phyloP scores from a whole-genome alignment of 306 rosid genomes.

The Argentina anserina region DNA sequence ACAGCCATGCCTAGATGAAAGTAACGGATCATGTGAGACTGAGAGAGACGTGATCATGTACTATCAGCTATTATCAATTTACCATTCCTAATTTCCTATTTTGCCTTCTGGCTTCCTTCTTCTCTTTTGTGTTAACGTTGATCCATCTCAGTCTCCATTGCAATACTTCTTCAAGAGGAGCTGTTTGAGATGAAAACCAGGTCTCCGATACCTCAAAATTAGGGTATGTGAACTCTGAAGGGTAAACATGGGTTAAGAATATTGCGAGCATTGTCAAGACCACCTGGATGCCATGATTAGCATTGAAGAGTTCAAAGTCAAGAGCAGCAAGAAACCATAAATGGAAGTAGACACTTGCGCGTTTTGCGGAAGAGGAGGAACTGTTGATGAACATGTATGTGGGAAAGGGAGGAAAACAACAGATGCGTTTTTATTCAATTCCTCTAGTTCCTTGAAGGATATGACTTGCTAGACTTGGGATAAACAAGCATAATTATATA shows the following conservation, averaged over 20 bases:
- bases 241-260: neutral
- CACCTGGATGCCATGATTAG: no score
- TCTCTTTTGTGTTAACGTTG: no score
- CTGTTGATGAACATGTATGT: neutral
- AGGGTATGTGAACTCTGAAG: neutral
- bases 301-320: neutral
- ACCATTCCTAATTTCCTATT: no score
- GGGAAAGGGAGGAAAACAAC: neutral
- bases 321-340: neutral
- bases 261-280: no score
- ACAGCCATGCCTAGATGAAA: no score
- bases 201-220: neutral
- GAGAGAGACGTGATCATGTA: no score
- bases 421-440: neutral
- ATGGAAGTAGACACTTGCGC: neutral
- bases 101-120: no score
- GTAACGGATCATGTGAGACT: no score
- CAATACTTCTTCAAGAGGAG: neutral
- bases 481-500: slow-evolving; percentile 36
- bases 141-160: no score
- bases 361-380: neutral
- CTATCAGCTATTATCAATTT: no score
- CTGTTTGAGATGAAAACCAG: neutral
- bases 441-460: slow-evolving; percentile 3
- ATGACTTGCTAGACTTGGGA: slow-evolving; percentile 9